These are phyloP conservation scores for Paraphaeosphaeria sporulosa DNA, from an alignment of 2,329 filamentous ascomycete species.

Conservation along the genomic window DNA sequence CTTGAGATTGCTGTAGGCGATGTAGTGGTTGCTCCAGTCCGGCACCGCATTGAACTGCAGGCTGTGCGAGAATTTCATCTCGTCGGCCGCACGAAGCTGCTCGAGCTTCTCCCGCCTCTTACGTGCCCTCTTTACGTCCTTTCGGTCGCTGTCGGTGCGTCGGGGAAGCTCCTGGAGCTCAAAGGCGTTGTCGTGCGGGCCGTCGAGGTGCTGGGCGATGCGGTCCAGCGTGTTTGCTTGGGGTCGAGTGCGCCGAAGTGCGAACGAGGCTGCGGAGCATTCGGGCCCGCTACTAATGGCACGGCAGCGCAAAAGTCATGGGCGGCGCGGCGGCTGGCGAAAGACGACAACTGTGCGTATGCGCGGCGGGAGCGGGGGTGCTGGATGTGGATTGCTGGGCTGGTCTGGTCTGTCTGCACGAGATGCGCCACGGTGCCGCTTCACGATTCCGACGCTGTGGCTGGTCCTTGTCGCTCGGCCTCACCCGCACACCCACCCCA, in stretches of 20 bases:
- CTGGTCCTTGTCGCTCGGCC: not conserved
- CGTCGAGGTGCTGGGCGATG: constrained; percentile 28
- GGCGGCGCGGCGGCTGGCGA: constrained; percentile 3
- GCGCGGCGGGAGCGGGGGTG: not conserved
- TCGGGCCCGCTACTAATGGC: constrained; percentile 5
- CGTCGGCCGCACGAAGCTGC: constrained; percentile 76
- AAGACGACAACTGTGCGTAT: not conserved
- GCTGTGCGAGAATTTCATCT: constrained; percentile 99
- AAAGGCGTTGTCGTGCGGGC: constrained; percentile 30
- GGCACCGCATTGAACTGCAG: constrained; percentile 99
- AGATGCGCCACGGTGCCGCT: not conserved
- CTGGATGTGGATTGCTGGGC: constrained; percentile 5
- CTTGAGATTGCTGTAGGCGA: constrained; percentile 98
- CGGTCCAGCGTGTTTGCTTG: constrained; percentile 35
- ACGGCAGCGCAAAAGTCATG: constrained; percentile 1
- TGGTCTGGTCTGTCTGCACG: not conserved
- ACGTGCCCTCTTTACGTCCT: constrained; percentile 36
- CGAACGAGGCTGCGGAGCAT: not conserved
- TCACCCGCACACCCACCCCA: not conserved
- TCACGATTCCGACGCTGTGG: not conserved
- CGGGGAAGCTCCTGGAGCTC: constrained; percentile 42
- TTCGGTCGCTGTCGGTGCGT: constrained; percentile 11
- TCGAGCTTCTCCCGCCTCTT: constrained; percentile 70
- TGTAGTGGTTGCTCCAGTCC: constrained; percentile 99
- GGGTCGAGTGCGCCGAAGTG: constrained; percentile 13